Base-by-base conservation (phyloP, 2,329 filamentous ascomycete genomes). In the Camillea tinctor region DNA sequence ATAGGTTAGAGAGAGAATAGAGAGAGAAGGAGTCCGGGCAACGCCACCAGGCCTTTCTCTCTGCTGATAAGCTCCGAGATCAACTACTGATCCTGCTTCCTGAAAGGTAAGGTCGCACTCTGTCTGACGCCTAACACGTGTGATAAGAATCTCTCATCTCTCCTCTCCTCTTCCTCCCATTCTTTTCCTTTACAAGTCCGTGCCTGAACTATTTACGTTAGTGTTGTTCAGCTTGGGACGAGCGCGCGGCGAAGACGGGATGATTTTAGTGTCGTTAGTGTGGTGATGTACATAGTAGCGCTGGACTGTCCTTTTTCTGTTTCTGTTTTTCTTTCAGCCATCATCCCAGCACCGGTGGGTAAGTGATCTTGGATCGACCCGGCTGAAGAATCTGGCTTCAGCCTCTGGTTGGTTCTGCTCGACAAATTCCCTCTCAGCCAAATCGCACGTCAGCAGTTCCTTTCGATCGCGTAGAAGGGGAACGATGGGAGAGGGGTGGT, bases 81-180 rank as follows among this genome's bases (percentile, higher is more conserved):
- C 58, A 60, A 55, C 54, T 22, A 20, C 52, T 64, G 61, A 65
- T 64, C 61, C 55, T 49, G 56, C 56, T 64, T 57, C 63, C 57
- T 49, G 60, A 64, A 52, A 57, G 60, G 61, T 62, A 59, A 65
- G 64, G 57, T 60, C 52, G 61, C 56, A 58, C 59, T 56, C 59
- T 44, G 56, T 50, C 48, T 23, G 60, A 49, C 64, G 56, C 44
- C 48, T 23, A 62, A 49, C 64, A 65, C 61, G 64, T 65, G 51
- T 24, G 64, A 60, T 49, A 56, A 44, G 52, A 44, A 20, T 59
- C 62, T 64, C 50, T n/a, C 50, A 40, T 30, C 50, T 23, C 53
- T 20, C 23, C 36, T 15, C 19, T 55, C 52, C 21, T 30, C 50
- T 48, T 20, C 36, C 22, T 48, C 48, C 26, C 19, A 21, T n/a